Conservation (phyloP, 139 green algal species). For the Tetraselmis chui region DNA sequence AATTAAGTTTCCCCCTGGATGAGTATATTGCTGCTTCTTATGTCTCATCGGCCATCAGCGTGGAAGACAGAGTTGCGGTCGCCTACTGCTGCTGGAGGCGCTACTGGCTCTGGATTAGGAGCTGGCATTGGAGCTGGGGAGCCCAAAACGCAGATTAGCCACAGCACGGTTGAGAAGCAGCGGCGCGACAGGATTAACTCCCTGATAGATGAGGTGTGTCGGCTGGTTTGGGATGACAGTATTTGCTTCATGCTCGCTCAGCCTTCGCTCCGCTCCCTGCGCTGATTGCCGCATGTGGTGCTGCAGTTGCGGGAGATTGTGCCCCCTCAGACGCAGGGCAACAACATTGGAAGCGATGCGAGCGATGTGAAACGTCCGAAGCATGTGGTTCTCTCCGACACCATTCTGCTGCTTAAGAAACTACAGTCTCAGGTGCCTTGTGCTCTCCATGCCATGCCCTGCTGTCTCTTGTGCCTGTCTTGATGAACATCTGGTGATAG, state of each 20-base stretch:
- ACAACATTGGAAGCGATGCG: conserved; percentile 4
- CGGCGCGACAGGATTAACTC: conserved; percentile 68
- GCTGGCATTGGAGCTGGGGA: background rate
- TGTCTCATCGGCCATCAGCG: background rate
- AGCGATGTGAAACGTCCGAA: conserved; percentile 40
- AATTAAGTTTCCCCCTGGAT: too few relatives aligned
- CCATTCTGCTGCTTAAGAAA: conserved; percentile 51
- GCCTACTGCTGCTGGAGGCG: background rate
- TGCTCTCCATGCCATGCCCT: too few relatives aligned
- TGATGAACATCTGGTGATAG: too few relatives aligned
- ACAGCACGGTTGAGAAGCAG: conserved; percentile 75
- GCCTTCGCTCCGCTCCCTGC: background rate
- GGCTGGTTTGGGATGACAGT: too few relatives aligned
- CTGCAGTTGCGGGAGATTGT: conserved; percentile 37
- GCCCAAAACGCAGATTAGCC: conserved; percentile 40
- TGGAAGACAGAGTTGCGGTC: background rate
- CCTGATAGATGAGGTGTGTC: conserved; percentile 58
- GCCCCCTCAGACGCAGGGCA: conserved; percentile 2
- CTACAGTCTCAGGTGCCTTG: conserved; percentile 42
- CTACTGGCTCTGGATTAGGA: background rate
- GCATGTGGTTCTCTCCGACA: conserved; percentile 62
- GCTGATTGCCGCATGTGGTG: background rate
- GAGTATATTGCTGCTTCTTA: background rate
- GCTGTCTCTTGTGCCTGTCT: too few relatives aligned
- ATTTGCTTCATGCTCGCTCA: too few relatives aligned